Conservation (phyloP, 148 eudicot species). For the Amaranthus cruentus region DNA sequence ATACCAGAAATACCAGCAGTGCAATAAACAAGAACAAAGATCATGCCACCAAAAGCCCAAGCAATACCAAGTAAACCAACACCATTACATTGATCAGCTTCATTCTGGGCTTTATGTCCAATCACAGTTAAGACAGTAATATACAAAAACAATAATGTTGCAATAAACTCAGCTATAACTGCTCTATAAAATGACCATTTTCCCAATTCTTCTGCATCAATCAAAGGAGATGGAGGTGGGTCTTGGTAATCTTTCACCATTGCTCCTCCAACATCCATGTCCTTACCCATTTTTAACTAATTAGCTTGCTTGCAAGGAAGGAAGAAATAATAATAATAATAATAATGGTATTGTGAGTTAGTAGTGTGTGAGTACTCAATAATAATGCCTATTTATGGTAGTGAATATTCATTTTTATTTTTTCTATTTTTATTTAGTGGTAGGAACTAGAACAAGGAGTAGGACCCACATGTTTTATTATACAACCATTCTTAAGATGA, state of each 20-base stretch:
- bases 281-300: too few species aligned
- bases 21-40: constrained; percentile 31
- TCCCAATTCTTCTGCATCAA: constrained; percentile 17
- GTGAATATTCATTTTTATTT: too few species aligned
- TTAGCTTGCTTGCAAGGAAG: too few species aligned
- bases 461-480: too few species aligned
- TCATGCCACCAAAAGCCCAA: constrained; percentile 35
- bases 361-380: too few species aligned
- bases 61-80: constrained; percentile 32
- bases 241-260: constrained; percentile 25
- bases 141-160: constrained; percentile 20
- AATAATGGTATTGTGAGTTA: too few species aligned
- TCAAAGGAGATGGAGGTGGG: constrained; percentile 22
- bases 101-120: constrained; percentile 21
- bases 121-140: constrained; percentile 27
- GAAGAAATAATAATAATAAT: too few species aligned
- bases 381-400: too few species aligned
- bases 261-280: not conserved
- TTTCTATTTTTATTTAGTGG: too few species aligned
- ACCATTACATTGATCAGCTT: constrained; percentile 14
- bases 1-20: constrained; percentile 24
- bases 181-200: constrained; percentile 35
- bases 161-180: constrained; percentile 26
- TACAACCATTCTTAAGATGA: too few species aligned
- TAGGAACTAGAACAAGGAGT: too few species aligned